Conservation (phyloP, 2,329 filamentous ascomycete genomes). For the Fusarium domesticum region DNA sequence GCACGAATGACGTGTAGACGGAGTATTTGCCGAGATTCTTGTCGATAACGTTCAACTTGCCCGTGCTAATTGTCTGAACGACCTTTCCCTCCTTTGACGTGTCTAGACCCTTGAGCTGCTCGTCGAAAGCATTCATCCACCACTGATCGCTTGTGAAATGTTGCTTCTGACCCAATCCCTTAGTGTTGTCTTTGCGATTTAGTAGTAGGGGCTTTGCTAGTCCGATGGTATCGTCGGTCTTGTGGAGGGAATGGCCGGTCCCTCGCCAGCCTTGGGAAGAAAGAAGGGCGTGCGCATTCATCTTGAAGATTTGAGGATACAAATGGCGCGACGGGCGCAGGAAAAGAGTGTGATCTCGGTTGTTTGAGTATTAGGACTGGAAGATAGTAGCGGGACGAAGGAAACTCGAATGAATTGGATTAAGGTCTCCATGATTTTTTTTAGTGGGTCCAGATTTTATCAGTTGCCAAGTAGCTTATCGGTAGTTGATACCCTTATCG, state of each 20-base stretch:
- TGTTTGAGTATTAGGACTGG: slow-evolving; percentile 1
- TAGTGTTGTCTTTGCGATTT: slow-evolving; percentile 74
- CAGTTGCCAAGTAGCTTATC: slow-evolving; percentile 15
- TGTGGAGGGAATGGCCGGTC: slow-evolving; percentile 81
- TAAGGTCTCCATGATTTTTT: slow-evolving; percentile 23
- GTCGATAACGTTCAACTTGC: slow-evolving; percentile 55
- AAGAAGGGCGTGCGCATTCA: slow-evolving; percentile 84
- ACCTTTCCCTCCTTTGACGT: slow-evolving; percentile 55
- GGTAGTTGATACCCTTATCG: slow-evolving; percentile 11
- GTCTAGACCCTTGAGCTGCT: slow-evolving; percentile 78
- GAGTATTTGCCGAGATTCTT: slow-evolving; percentile 56
- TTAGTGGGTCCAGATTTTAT: slow-evolving; percentile 31
- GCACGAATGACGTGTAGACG: slow-evolving; percentile 81
- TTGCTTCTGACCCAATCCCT: slow-evolving; percentile 76
- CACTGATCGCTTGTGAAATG: slow-evolving; percentile 76
- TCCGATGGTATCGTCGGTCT: slow-evolving; percentile 67
- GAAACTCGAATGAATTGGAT: slow-evolving; percentile 2
- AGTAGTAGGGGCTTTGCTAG: slow-evolving; percentile 81
- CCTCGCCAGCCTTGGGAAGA: slow-evolving; percentile 88
- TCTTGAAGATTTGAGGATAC: slow-evolving; percentile 35
- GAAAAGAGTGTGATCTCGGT: not conserved
- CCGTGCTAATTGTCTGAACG: slow-evolving; percentile 53
- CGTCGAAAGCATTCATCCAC: slow-evolving; percentile 95
- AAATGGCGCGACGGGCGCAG: not conserved
- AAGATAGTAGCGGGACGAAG: slow-evolving; percentile 1